Evolutionary conservation across 306 rosid species (phyloP).

Genomic region (Parietaria judaica): DNA sequence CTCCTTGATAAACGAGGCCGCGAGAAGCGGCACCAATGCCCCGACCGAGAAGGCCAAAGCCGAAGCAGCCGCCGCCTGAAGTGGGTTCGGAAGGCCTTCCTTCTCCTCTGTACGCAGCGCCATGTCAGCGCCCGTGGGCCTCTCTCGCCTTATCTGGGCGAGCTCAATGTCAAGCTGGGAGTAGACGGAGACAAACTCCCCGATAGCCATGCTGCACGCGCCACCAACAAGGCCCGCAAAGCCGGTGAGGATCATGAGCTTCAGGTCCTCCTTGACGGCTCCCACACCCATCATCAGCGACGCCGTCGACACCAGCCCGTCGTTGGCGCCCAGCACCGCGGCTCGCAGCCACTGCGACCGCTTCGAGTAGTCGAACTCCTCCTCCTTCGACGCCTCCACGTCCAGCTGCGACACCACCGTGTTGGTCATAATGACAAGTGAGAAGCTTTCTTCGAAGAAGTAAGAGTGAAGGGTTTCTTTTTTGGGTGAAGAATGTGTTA

Average conservation of each 20-base stretch:
- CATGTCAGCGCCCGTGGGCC: conserved; percentile 1
- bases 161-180: conserved; percentile 78
- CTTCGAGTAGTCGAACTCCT: conserved; percentile 68
- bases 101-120: conserved; percentile 17
- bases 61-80: conserved; percentile 84
- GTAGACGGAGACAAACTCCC: conserved; percentile 89
- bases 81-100: conserved; percentile 65
- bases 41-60: conserved; percentile 78
- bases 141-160: conserved; percentile 60
- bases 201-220: conserved; percentile 95
- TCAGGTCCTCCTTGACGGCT: conserved; percentile 71
- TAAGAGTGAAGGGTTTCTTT: background rate
- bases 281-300: conserved; percentile 94
- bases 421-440: conserved; percentile 43
- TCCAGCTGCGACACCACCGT: conserved; percentile 27
- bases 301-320: conserved; percentile 86
- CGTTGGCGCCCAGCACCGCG: conserved; percentile 85
- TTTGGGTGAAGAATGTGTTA: conserved; percentile 38
- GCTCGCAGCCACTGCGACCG: conserved; percentile 96
- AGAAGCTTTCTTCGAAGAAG: background rate
- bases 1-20: conserved; percentile 66
- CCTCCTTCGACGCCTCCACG: conserved; percentile 9
- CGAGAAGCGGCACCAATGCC: conserved; percentile 77
- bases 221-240: conserved; percentile 87
- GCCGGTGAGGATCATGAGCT: conserved; percentile 80